Percentiles rank a stretch among this genome's conserved stretches.
These are phyloP conservation scores for Podaxis sp. DNA, from an alignment of 768 basidiomycete species.

Conservation along the genomic window DNA sequence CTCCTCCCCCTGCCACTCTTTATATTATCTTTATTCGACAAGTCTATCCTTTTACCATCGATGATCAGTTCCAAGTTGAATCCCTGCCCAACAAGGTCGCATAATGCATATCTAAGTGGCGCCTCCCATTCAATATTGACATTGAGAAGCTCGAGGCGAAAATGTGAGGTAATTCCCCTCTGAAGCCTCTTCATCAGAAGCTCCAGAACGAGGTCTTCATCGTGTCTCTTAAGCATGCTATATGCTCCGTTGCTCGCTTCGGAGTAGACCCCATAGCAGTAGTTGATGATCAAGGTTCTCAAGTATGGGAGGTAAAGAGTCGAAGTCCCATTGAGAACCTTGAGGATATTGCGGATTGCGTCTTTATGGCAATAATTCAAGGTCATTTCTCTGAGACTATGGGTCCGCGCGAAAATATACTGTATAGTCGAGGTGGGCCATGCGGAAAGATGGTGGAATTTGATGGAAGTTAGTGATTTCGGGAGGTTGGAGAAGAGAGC, in stretches of 20 bases:
- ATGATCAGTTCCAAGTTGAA: neutral
- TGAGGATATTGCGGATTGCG: neutral
- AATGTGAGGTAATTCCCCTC: neutral
- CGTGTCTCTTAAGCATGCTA: neutral
- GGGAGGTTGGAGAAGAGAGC: slow-evolving; percentile 1
- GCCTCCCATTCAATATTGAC: neutral
- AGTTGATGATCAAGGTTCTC: neutral
- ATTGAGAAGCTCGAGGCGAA: neutral
- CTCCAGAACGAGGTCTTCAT: neutral
- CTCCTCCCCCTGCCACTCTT: neutral
- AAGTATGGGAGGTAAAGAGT: neutral
- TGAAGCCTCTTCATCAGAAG: neutral
- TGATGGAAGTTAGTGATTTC: neutral
- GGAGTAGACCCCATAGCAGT: neutral
- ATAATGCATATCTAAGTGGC: neutral
- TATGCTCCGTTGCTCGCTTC: neutral
- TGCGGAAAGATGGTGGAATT: neutral
- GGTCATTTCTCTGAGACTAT: neutral
- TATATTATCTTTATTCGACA: neutral
- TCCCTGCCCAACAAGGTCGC: neutral
- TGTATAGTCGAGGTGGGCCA: neutral
- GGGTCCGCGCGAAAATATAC: neutral
- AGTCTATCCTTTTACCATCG: neutral
- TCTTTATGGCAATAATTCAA: neutral
- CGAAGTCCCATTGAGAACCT: neutral